Percentiles rank a stretch among this genome's conserved stretches.
Conservation (phyloP, 306 rosid genomes). For the Nissolia schottii region DNA sequence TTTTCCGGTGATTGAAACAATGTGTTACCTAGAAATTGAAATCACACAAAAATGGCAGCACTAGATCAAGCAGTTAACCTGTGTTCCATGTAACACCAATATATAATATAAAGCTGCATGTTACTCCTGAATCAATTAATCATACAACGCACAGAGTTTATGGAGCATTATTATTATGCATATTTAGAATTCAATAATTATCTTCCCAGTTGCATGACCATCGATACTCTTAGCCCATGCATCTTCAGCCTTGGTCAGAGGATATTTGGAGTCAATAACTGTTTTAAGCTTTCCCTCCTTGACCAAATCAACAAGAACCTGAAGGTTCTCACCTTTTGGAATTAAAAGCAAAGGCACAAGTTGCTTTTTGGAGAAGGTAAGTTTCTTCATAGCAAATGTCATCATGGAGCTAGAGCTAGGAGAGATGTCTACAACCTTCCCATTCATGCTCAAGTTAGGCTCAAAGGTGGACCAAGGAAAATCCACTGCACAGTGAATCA, state of each 20-base stretch:
- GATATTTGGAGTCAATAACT: constrained; percentile 56
- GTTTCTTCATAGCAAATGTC: constrained; percentile 45
- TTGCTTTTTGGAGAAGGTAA: constrained; percentile 68
- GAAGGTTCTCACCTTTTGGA: constrained; percentile 48
- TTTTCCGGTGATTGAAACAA: too few relatives aligned
- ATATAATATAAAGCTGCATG: not conserved
- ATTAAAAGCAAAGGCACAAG: constrained; percentile 47
- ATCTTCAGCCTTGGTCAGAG: constrained; percentile 53
- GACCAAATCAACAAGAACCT: constrained; percentile 53
- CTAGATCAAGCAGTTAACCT: not conserved
- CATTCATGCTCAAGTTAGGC: constrained; percentile 51
- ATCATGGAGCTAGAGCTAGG: constrained; percentile 32
- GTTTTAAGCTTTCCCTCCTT: constrained; percentile 75
- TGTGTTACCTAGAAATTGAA: too few relatives aligned
- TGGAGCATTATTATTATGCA: not conserved
- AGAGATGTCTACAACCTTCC: constrained; percentile 64
- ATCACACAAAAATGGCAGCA: not conserved
- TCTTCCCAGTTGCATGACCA: constrained; percentile 90
- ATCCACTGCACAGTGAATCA: constrained; percentile 53
- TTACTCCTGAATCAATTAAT: not conserved
- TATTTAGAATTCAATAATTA: constrained; percentile 52
- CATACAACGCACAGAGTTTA: not conserved
- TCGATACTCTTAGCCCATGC: constrained; percentile 72
- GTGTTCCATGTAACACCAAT: not conserved
- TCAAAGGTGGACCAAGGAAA: constrained; percentile 73